phyloP scores from a whole-genome alignment of 176 grass and related monocot genomes.

The Areca catechu region DNA sequence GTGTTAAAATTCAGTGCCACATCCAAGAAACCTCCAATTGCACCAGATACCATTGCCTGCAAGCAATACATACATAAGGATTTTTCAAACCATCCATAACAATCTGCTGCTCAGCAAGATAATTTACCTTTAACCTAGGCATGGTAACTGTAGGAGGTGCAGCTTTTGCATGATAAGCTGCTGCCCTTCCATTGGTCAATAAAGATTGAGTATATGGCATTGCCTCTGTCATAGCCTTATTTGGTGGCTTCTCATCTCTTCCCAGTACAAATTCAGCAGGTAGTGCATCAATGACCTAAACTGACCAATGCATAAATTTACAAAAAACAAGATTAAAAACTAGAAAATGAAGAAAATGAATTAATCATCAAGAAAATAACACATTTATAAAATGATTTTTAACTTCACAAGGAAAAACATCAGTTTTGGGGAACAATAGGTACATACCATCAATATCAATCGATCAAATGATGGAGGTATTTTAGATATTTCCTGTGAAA shows the following conservation, averaged over 20 bases:
- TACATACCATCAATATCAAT: conserved; percentile 77
- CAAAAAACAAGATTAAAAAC: too few species aligned
- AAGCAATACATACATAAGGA: conserved; percentile 6
- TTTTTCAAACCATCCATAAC: not conserved
- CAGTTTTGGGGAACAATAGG: conserved; percentile 9
- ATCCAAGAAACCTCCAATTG: conserved; percentile 94
- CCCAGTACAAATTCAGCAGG: conserved; percentile 91
- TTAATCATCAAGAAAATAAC: too few species aligned
- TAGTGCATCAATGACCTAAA: conserved; percentile 90
- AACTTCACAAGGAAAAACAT: not conserved
- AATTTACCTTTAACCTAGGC: conserved; percentile 81
- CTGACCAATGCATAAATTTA: conserved; percentile 9
- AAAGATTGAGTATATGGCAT: conserved; percentile 88
- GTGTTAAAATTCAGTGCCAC: conserved; percentile 97
- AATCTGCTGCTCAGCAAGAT: not conserved
- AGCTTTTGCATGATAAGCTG: conserved; percentile 90
- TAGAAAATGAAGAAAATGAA: too few species aligned
- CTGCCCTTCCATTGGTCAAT: conserved; percentile 48
- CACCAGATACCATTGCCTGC: conserved; percentile 87
- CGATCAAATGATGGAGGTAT: conserved; percentile 58
- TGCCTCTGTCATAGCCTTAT: conserved; percentile 47
- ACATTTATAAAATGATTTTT: too few species aligned
- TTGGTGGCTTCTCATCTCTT: conserved; percentile 48
- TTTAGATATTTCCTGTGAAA: conserved; percentile 51
- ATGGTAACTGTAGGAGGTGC: conserved; percentile 90